Base-by-base conservation (phyloP, 2,329 filamentous ascomycete species). In the Helicocarpus griseus region DNA sequence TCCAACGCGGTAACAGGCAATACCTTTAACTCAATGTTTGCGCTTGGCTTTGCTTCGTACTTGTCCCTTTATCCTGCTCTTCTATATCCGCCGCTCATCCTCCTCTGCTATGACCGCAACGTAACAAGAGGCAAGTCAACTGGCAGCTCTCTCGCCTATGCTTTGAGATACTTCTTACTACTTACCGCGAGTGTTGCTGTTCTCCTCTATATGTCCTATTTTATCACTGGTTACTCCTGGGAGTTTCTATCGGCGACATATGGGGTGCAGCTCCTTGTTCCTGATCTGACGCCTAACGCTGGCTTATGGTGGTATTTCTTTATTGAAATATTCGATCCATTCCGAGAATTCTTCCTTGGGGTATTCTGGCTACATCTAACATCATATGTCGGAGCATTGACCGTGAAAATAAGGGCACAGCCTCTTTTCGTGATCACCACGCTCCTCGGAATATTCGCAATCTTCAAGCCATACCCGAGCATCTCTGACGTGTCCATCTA, bases 301-400 rank as follows among this genome's bases (percentile, higher is more conserved):
- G 93, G 93, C 1, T 77, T 98, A 1, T 98, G 93, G 93, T 98
- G 93, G 93, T 98, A 98, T 71, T 98, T 98, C 72, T 97, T 98
- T 66, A 95, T 94, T 59, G 91, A 98, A 66, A 98, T 98, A 83
- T 98, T 98, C 67, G 93, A 98, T 71, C 91, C 90, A 1, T 98
- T 98, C 77, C 81, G 93, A 36, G 85, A 86, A 60, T 98, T 98
- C 76, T 98, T 97, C 77, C 80, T 98, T 2, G 93, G 87, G 50
- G 90, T 98, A 46, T 98, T 98, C 73, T 97, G 94, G 89, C 79
- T 98, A 54, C 93, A 98, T 65, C 81, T 97, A 53, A 82, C 86
- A 0, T 86, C 87, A 36, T 98, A 98, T 69, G 87, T 95, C 33
- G 86, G 86, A 14, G 91, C 88, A 0, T 74, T 98, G 39, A 89